Evolutionary conservation across 331 rosid genomes (phyloP).

Genomic region (Saraca asoca): DNA sequence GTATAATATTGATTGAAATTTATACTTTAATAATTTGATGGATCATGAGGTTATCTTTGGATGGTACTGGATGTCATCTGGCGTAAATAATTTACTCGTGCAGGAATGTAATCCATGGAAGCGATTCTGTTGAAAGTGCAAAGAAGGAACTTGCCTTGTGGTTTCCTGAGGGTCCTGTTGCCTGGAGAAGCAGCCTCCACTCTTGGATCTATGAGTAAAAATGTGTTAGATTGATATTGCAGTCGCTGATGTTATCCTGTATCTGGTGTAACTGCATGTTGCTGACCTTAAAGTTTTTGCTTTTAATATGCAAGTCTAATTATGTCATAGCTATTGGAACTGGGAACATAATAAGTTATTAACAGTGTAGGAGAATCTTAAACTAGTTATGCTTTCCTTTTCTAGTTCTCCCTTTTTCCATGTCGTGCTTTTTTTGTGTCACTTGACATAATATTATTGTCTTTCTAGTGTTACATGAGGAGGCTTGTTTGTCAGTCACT

Average conservation of each 20-base stretch:
- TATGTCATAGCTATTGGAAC: too few relatives aligned
- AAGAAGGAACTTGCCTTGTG: conserved; percentile 83
- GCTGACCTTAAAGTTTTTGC: neutral
- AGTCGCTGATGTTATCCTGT: neutral
- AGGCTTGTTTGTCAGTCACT: too few relatives aligned
- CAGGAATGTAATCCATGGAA: conserved; percentile 97
- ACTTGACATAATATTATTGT: too few relatives aligned
- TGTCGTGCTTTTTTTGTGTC: too few relatives aligned
- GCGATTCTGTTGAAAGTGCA: conserved; percentile 84
- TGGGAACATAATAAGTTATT: neutral
- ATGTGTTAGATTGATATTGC: neutral
- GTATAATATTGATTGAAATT: too few relatives aligned
- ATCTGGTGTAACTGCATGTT: conserved; percentile 16
- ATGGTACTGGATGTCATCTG: neutral
- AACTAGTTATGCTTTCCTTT: conserved; percentile 20
- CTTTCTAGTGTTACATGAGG: too few relatives aligned
- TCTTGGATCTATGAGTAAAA: conserved; percentile 81
- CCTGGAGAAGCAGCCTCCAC: conserved; percentile 78
- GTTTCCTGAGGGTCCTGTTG: conserved; percentile 81
- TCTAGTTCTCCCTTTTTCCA: neutral
- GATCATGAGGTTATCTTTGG: neutral
- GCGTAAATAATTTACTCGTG: neutral
- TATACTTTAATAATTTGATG: too few relatives aligned
- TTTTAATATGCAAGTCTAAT: neutral
- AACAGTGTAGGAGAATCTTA: conserved; percentile 8